A percentile compares a stretch with the other conserved stretches of the same genome.
Evolutionary conservation across 768 basidiomycete species (phyloP).

Genomic region (Agaricus subrufescens): DNA sequence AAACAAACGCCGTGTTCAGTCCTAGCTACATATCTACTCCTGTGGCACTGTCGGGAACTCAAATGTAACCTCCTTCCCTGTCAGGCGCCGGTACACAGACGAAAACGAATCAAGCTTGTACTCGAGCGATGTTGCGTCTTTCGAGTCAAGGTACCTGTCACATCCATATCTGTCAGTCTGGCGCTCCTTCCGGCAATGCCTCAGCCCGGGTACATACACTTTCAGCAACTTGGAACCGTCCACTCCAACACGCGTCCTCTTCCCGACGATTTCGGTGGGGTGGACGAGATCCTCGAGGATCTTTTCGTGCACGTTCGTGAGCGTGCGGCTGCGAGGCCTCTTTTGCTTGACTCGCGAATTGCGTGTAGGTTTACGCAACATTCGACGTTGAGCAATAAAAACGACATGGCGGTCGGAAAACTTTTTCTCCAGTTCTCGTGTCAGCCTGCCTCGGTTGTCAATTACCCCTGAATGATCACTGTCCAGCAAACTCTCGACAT

Average conservation of each 20-base stretch:
- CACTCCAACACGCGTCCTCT: slow-evolving; percentile 89
- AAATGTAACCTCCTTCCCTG: slow-evolving; percentile 95
- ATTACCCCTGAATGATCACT: slow-evolving; percentile 10
- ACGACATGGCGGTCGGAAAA: slow-evolving; percentile 99
- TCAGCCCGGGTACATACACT: slow-evolving; percentile 65
- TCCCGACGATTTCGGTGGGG: slow-evolving; percentile 98
- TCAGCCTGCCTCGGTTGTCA: slow-evolving; percentile 56
- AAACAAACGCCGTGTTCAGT: background rate
- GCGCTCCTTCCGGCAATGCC: background rate
- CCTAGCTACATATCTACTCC: slow-evolving; percentile 41
- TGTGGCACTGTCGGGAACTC: slow-evolving; percentile 81
- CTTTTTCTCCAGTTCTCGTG: slow-evolving; percentile 99
- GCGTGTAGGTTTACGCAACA: slow-evolving; percentile 96
- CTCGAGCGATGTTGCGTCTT: slow-evolving; percentile 96
- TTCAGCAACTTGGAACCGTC: slow-evolving; percentile 95
- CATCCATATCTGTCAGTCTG: slow-evolving; percentile 14
- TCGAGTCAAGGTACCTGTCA: slow-evolving; percentile 89
- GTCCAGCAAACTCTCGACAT: slow-evolving; percentile 17
- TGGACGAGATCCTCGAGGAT: slow-evolving; percentile 98
- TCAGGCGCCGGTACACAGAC: slow-evolving; percentile 91
- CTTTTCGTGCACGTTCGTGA: slow-evolving; percentile 96
- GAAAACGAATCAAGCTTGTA: slow-evolving; percentile 99
- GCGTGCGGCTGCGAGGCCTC: slow-evolving; percentile 93
- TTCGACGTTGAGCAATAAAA: slow-evolving; percentile 97
- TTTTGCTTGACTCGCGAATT: slow-evolving; percentile 92